Evolutionary conservation across 768 basidiomycete genomes (phyloP), one percentile per base, ranked within the genome.

Genomic region (Serendipita sp.): DNA sequence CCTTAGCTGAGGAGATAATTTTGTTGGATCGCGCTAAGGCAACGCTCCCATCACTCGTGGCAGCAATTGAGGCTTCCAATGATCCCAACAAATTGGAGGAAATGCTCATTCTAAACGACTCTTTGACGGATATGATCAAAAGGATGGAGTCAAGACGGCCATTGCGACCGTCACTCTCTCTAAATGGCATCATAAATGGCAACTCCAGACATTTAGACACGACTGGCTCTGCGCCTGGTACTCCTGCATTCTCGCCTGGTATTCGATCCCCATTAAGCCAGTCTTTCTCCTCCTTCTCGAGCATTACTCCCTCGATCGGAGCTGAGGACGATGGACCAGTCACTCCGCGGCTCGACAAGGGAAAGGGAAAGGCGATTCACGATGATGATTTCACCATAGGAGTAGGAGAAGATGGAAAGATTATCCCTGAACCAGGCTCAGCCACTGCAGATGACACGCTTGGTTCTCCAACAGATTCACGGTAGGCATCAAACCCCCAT

Each of bases 291-390:
- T 36, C 64, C 44, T 30, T 66, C 46, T 38, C 65, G 34, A 51
- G 41, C 64, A 30, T 44, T 7, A 18, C 54, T 18, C n/a, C 46
- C 65, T 32, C 63, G 16, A 36, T 30, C 44, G 15, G 28, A 28
- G 66, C 71, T 8, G 76, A 77, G 23, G 74, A 74, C 1, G 66
- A 68, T 13, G 64, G 35, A 23, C 81, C 78, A 13, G 75, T 79
- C 46, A 87, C 85, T 18, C 86, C 87, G 0, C 79, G 79, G 56
- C 71, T 85, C 15, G 87, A 91, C 73, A 91, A 91, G 72, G 89
- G 89, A 64, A 91, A 91, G 73, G 83, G 79, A 23, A 80, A 80
- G 35, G 67, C 67, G 15, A 41, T 65, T 15, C 52, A 67, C 44
- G 44, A 58, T 64, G 54, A 65, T 54, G 51, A 65, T 38, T 36